phyloP scores from a whole-genome alignment of 257 asterid species.

The Nyctanthes arbortristis region DNA sequence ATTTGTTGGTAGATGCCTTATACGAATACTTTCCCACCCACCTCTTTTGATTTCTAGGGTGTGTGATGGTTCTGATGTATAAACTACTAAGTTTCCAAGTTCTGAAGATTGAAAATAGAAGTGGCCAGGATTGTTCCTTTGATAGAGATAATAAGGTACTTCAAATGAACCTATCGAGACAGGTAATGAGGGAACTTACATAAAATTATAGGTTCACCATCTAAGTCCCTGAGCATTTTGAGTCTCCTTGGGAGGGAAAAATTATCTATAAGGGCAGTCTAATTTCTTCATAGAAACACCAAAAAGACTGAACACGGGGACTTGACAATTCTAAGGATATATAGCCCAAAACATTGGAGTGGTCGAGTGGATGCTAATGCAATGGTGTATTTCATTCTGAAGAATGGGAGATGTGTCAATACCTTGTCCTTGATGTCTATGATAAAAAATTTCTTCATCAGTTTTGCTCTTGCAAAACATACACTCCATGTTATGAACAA shows the following conservation, averaged over 20 bases:
- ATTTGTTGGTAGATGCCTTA: constrained; percentile 42
- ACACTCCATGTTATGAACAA: too few species aligned
- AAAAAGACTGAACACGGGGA: constrained; percentile 40
- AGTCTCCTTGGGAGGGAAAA: constrained; percentile 31
- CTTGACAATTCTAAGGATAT: constrained; percentile 19
- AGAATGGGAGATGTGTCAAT: constrained; percentile 9
- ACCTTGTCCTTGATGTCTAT: constrained; percentile 23
- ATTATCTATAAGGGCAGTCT: constrained; percentile 18
- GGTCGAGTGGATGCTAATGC: constrained; percentile 44
- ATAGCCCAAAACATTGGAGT: constrained; percentile 22
- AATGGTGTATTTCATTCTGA: constrained; percentile 27
- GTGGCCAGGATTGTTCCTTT: constrained; percentile 27
- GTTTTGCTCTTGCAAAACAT: constrained; percentile 26
- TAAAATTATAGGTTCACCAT: constrained; percentile 34
- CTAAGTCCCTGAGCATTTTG: constrained; percentile 42
- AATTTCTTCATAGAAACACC: constrained; percentile 33
- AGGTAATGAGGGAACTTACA: constrained; percentile 27
- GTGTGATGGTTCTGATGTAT: constrained; percentile 2
- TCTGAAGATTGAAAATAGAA: constrained; percentile 35
- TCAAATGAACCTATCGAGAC: constrained; percentile 36
- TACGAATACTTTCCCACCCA: constrained; percentile 34
- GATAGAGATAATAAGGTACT: constrained; percentile 34
- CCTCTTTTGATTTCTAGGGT: constrained; percentile 32
- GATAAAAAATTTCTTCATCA: constrained; percentile 25
- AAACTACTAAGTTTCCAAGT: constrained; percentile 41